Evolutionary conservation across 1,139 yeast species (phyloP).

Genomic region (Nakaseomyces glabratus): DNA sequence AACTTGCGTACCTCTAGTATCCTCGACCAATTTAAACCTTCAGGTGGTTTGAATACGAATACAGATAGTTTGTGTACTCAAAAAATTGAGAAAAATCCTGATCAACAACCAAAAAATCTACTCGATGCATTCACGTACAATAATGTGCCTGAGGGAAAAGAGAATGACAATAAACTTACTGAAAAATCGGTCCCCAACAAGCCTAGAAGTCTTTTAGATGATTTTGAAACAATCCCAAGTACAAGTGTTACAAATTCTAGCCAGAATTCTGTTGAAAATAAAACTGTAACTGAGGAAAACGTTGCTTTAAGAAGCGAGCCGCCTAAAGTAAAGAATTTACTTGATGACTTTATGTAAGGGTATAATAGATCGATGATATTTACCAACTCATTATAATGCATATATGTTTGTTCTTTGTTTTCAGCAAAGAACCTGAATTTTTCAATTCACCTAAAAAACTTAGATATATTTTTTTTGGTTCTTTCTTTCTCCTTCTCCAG

Average conservation of each 20-base stretch:
- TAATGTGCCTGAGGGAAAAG: background rate
- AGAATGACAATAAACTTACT: background rate
- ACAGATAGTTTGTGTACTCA: no score
- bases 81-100: no score
- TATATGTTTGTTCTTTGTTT: background rate
- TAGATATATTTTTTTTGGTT: conserved; percentile 48
- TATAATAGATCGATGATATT: no score
- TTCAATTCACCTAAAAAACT: conserved; percentile 38
- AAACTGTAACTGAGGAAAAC: background rate
- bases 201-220: background rate
- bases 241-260: no score
- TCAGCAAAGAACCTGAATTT: background rate
- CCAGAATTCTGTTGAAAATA: conserved; percentile 1
- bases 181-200: background rate
- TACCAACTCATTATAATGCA: no score
- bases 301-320: conserved; percentile 2
- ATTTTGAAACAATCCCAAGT: background rate
- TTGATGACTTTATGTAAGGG: conserved; percentile 9
- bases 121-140: no score
- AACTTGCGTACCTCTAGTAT: no score
- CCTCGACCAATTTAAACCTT: no score
- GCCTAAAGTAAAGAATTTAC: conserved; percentile 8
- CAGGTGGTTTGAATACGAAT: no score
- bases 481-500: conserved; percentile 39
- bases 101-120: no score